Base-by-base conservation (phyloP, 192 early-diverging fungal genomes). In the Rhizoclosmatium sp. region DNA sequence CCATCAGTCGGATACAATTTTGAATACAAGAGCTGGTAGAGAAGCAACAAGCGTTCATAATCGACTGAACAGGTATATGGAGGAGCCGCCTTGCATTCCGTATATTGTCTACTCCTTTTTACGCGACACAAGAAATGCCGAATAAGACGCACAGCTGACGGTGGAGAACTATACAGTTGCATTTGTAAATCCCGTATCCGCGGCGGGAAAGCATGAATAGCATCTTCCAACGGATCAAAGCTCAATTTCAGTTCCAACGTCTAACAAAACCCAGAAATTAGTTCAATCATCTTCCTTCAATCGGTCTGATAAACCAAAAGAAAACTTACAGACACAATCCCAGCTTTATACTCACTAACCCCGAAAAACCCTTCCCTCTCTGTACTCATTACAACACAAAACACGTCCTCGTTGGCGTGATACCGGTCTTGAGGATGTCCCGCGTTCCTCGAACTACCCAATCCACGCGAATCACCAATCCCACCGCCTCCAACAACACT, bases 351-450 rank as follows among this genome's bases (percentile, higher is more conserved):
- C 70, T 88, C 89, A 16, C 90, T 88, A 86, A 96, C 86, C 2
- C 92, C 89, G 69, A 91, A 93, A 78, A 99, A 99, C 41, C 91
- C 91, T 74, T 96, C 93, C 82, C 92, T 92, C 71, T 95, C 92
- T 2, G 93, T 89, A 12, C 92, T 93, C 16, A 96, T 88, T 58
- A 94, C 80, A 0, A 95, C 82, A 4, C 97, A 81, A 59, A 91
- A 93, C 4, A 93, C 83, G n/a, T 92, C 89, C n/a, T 48, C 58
- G 58, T 31, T 45, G 31, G 21, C 16, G 19, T 59, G 21, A 2
- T 14, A 19, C 23, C 41, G 7, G 49, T 23, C 3, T 41, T 23
- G n/a, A 72, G 9, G 23, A 59, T 41, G 5, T 2, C 70, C 54
- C 31, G 31, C 31, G 31, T 31, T 31, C 31, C 31, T 31, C 31